Evolutionary conservation across 75 land plant genomes (phyloP).

Genomic region (Larix kaempferi): DNA sequence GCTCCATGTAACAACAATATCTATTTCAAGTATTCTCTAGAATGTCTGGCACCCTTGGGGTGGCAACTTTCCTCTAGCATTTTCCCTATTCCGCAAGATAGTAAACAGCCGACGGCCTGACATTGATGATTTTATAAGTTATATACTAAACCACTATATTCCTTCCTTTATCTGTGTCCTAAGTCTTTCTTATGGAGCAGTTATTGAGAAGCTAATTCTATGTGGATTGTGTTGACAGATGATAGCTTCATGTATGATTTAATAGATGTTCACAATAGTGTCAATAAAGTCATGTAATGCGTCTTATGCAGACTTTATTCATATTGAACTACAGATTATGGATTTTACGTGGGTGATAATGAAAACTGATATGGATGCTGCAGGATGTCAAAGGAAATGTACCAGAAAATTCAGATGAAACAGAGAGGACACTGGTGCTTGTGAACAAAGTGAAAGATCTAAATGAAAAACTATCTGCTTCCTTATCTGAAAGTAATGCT

Average conservation of each 20-base stretch:
- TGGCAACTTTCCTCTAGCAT: neutral
- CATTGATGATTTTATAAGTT: neutral
- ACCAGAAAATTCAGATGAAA: conserved; percentile 1
- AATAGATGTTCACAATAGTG: neutral
- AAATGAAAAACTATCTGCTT: conserved; percentile 61
- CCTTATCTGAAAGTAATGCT: conserved; percentile 45
- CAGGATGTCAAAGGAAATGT: conserved; percentile 3
- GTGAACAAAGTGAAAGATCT: conserved; percentile 36
- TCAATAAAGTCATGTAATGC: neutral
- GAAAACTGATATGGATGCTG: neutral
- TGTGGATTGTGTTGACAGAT: neutral
- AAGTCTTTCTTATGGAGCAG: neutral
- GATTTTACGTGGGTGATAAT: neutral
- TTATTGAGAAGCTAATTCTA: too few relatives aligned
- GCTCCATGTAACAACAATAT: too few relatives aligned
- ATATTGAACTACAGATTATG: neutral
- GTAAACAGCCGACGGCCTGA: neutral
- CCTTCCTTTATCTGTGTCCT: neutral
- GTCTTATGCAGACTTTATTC: neutral
- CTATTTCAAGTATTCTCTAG: too few relatives aligned
- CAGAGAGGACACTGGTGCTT: conserved; percentile 21
- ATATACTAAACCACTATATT: neutral
- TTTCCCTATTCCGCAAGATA: neutral
- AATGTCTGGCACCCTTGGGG: too few relatives aligned
- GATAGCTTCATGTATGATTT: neutral